Evolutionary conservation across 192 early-diverging fungal genomes (phyloP).

Genomic region (Coemansia sp.): DNA sequence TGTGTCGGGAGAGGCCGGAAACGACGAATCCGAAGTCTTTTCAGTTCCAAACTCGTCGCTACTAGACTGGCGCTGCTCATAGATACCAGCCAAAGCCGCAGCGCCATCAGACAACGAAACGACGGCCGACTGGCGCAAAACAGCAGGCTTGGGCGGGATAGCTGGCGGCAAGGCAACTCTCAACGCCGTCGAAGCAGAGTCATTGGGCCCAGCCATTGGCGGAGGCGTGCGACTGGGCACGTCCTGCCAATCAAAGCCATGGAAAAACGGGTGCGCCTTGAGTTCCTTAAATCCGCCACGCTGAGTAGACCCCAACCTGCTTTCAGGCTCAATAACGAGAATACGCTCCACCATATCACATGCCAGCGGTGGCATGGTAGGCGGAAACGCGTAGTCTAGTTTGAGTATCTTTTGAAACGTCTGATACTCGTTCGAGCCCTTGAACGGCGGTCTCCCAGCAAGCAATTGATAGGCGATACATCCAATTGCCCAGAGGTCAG

Average conservation of each 20-base stretch:
- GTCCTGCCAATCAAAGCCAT: constrained; percentile 73
- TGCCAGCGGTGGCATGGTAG: constrained; percentile 68
- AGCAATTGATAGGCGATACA: constrained; percentile 95
- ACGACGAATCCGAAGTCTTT: constrained; percentile 49
- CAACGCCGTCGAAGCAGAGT: background rate
- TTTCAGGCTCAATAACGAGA: constrained; percentile 67
- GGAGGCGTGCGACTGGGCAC: constrained; percentile 49
- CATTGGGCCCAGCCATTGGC: constrained; percentile 30
- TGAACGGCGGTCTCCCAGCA: constrained; percentile 90
- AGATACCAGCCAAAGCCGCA: background rate
- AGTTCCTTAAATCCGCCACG: constrained; percentile 63
- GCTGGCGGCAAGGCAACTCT: constrained; percentile 26
- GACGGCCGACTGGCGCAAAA: constrained; percentile 35
- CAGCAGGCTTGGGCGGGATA: constrained; percentile 48
- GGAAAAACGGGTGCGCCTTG: constrained; percentile 81
- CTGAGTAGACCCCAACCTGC: constrained; percentile 65
- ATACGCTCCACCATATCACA: constrained; percentile 79
- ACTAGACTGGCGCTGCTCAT: constrained; percentile 30
- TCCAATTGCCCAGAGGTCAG: constrained; percentile 83
- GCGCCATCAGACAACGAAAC: background rate
- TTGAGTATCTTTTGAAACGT: constrained; percentile 96
- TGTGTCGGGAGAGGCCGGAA: constrained; percentile 29
- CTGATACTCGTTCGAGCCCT: constrained; percentile 93
- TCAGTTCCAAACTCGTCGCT: constrained; percentile 53
- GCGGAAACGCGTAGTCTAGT: constrained; percentile 85